Conservation (phyloP, 1,284 basidiomycete genomes). For the Ustilago bromivora region DNA sequence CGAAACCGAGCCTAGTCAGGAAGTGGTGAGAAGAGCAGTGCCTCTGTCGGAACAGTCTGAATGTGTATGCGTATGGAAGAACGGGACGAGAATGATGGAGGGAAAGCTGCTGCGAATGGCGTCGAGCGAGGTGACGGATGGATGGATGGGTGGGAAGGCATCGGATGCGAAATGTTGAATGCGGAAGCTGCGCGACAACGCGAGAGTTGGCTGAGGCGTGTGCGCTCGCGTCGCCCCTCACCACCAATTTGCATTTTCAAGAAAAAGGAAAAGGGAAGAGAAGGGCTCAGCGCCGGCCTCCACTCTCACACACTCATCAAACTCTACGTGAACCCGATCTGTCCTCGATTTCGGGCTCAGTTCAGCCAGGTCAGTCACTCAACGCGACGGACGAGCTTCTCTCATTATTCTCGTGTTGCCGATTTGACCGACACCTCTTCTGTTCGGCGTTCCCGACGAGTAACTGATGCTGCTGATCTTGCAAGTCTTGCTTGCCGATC, state of each 20-base stretch:
- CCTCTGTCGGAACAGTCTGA: neutral
- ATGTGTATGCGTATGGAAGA: neutral
- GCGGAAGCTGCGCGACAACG: constrained; percentile 14
- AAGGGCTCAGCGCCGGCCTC: neutral
- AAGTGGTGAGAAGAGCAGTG: neutral
- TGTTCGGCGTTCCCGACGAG: neutral
- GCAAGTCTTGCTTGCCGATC: neutral
- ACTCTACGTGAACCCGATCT: constrained; percentile 9
- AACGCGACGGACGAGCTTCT: constrained; percentile 13
- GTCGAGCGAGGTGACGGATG: constrained; percentile 3
- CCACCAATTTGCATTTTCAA: constrained; percentile 8
- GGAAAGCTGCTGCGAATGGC: neutral
- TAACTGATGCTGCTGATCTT: neutral
- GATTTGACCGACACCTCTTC: neutral
- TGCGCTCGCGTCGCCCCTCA: constrained; percentile 16
- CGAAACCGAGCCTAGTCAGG: neutral
- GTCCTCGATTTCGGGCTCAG: neutral
- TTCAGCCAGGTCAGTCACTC: constrained; percentile 1
- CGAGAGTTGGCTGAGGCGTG: constrained; percentile 17
- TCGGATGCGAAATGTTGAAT: constrained; percentile 9
- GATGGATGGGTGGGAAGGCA: constrained; percentile 3
- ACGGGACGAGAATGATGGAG: neutral
- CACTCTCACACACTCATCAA: constrained; percentile 3
- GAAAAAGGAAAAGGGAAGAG: constrained; percentile 3
- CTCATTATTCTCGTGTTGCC: neutral